Conservation (phyloP, 2,329 filamentous ascomycete genomes). For the Furcasterigmium sp. region DNA sequence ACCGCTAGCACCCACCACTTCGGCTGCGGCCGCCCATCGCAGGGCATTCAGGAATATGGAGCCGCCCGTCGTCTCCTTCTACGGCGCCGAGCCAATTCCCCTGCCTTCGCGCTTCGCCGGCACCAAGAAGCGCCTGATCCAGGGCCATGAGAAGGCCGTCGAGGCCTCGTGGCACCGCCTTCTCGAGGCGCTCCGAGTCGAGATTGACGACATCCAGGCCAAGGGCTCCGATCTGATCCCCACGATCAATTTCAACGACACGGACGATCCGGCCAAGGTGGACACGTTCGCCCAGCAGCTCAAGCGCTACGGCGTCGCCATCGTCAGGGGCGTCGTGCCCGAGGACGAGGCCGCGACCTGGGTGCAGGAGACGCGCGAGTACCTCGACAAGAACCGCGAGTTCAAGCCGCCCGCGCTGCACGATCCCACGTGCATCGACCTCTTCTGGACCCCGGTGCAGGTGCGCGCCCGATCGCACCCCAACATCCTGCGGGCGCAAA, state of each 20-base stretch:
- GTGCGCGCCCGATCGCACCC: conserved; percentile 32
- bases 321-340: conserved; percentile 25
- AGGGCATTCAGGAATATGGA: conserved; percentile 13
- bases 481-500: conserved; percentile 31
- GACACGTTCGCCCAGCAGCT: conserved; percentile 20
- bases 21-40: conserved; percentile 7
- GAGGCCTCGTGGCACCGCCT: conserved; percentile 33
- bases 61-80: conserved; percentile 47
- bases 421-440: conserved; percentile 65
- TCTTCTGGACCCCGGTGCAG: conserved; percentile 48
- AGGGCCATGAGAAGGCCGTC: conserved; percentile 29
- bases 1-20: not conserved
- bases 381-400: conserved; percentile 43
- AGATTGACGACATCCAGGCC: conserved; percentile 30
- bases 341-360: conserved; percentile 27
- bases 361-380: conserved; percentile 46
- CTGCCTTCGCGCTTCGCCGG: conserved; percentile 33
- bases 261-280: conserved; percentile 19
- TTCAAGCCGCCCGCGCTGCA: conserved; percentile 46
- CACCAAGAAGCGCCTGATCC: conserved; percentile 32
- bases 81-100: conserved; percentile 41
- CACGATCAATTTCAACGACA: conserved; percentile 33
- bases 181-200: conserved; percentile 25
- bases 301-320: conserved; percentile 23
- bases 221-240: conserved; percentile 30